A percentile compares a stretch with the other conserved stretches of the same genome.
These are phyloP conservation scores for Scheffersomyces segobiensis DNA, from an alignment of 1,139 yeast species.

Conservation along the genomic window DNA sequence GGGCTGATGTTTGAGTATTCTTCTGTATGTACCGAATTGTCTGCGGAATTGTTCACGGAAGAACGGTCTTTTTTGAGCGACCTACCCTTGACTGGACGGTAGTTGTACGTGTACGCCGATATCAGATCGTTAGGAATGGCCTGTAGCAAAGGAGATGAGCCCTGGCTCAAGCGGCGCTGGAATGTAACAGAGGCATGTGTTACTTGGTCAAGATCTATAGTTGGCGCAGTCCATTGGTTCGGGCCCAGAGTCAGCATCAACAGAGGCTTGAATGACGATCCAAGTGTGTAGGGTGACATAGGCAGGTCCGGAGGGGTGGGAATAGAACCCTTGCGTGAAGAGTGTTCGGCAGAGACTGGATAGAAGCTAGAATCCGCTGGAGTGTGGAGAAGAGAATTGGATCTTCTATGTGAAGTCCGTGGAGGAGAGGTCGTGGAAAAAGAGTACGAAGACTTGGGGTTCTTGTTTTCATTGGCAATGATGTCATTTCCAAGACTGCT, in stretches of 20 bases:
- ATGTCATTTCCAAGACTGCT: neutral
- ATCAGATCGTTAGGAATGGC: neutral
- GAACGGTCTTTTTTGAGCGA: neutral
- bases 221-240: neutral
- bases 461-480: conserved; percentile 1
- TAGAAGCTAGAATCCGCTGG: conserved; percentile 1
- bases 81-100: neutral
- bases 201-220: conserved; percentile 12
- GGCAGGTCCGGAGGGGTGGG: conserved; percentile 7
- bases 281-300: neutral
- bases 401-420: conserved; percentile 2
- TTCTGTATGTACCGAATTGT: neutral
- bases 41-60: neutral
- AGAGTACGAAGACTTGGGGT: conserved; percentile 7
- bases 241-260: neutral
- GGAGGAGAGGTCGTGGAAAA: conserved; percentile 1
- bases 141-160: neutral
- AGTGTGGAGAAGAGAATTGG: neutral
- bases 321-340: neutral
- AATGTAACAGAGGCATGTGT: conserved; percentile 9
- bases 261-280: neutral
- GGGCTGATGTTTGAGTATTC: neutral
- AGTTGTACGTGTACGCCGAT: neutral
- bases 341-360: neutral
- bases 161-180: conserved; percentile 2